phyloP scores from a whole-genome alignment of 1,284 basidiomycete genomes.

The Apiotrichum brassicae region DNA sequence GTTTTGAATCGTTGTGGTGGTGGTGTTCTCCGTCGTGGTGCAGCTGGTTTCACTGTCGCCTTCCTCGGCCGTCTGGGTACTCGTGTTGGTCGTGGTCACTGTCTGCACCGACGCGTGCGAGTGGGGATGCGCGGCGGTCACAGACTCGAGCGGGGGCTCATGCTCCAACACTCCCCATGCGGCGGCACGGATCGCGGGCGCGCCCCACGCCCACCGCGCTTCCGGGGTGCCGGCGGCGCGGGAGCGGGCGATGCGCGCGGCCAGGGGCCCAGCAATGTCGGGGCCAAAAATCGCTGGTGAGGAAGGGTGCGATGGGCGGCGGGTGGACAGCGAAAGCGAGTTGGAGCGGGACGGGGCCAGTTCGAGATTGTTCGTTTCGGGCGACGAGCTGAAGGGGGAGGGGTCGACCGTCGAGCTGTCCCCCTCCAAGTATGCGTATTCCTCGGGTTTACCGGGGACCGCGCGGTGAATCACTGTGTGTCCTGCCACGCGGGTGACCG shows the following conservation, averaged over 20 bases:
- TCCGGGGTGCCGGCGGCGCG: not conserved
- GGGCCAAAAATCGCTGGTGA: not conserved
- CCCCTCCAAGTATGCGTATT: not conserved
- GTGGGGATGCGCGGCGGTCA: not conserved
- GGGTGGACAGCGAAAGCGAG: not conserved
- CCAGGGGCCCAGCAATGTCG: not conserved
- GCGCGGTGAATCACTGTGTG: conserved; percentile 4
- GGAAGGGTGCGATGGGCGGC: not conserved
- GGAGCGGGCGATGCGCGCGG: not conserved
- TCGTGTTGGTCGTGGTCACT: not conserved
- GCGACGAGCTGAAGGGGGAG: not conserved
- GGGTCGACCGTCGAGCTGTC: no score
- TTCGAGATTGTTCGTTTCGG: no score
- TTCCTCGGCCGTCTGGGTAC: not conserved
- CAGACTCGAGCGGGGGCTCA: not conserved
- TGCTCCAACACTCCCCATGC: not conserved
- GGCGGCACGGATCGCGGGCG: conserved; percentile 1
- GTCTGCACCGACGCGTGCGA: not conserved
- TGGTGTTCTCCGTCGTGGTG: not conserved
- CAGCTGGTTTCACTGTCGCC: not conserved
- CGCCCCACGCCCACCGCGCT: conserved; percentile 3
- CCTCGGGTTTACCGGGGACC: not conserved
- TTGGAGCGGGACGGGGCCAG: not conserved
- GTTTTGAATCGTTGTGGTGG: not conserved
- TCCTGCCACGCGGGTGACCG: not conserved